Evolutionary conservation across 192 early-diverging fungal species (phyloP).

Genomic region (Ambispora gerdemannii): DNA sequence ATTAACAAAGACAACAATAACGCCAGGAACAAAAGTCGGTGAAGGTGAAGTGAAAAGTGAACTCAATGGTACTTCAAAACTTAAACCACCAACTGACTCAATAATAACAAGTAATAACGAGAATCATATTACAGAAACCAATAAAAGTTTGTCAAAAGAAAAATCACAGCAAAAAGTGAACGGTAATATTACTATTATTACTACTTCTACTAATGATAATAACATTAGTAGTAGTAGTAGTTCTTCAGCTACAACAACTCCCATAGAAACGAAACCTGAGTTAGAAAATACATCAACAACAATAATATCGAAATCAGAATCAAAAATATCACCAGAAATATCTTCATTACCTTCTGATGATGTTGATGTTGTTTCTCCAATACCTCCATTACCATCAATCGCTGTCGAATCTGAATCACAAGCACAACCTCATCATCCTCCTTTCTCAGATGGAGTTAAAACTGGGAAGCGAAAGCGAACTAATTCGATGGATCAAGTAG

Average conservation of each 20-base stretch:
- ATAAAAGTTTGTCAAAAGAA: not conserved
- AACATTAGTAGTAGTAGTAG: not conserved
- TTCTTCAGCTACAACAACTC: not conserved
- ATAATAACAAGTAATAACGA: not conserved
- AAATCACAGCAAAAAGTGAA: not conserved
- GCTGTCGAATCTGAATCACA: not conserved
- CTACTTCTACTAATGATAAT: not conserved
- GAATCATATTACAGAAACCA: no score
- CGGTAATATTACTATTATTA: not conserved
- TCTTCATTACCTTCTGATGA: not conserved
- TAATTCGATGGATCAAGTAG: not conserved
- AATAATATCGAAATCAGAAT: not conserved
- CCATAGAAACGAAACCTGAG: not conserved
- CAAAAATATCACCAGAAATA: slow-evolving; percentile 1
- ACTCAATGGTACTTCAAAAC: not conserved
- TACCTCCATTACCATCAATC: not conserved
- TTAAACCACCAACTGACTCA: not conserved
- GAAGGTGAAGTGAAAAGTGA: not conserved
- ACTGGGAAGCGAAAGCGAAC: not conserved
- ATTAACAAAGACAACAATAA: not conserved
- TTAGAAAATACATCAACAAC: not conserved
- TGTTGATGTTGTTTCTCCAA: not conserved
- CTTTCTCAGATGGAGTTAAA: not conserved
- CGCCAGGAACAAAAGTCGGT: not conserved
- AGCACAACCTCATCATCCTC: not conserved